These are phyloP conservation scores for Didymella pinodella DNA, from an alignment of 2,329 filamentous ascomycete species.

Conservation along the genomic window DNA sequence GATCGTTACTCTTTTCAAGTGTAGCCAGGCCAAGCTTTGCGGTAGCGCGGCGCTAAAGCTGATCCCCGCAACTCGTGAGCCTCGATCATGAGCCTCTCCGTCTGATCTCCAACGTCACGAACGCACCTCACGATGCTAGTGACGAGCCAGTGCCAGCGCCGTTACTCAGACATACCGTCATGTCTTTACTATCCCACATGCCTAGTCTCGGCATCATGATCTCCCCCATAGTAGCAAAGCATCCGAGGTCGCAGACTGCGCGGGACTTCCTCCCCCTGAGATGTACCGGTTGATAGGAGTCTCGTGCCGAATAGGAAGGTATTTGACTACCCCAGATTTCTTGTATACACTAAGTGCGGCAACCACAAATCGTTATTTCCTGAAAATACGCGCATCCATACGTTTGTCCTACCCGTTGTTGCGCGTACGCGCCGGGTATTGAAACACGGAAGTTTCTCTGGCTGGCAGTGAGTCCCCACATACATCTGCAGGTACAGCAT, in stretches of 20 bases:
- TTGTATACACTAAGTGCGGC: not conserved
- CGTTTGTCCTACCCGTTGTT: conserved; percentile 6
- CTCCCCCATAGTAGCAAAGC: not conserved
- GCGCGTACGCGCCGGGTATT: conserved; percentile 14
- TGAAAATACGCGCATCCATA: conserved; percentile 9
- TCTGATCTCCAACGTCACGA: conserved; percentile 21
- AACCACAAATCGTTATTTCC: conserved; percentile 10
- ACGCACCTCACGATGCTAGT: conserved; percentile 20
- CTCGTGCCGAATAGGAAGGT: conserved; percentile 17
- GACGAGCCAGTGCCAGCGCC: conserved; percentile 14
- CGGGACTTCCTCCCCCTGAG: conserved; percentile 1
- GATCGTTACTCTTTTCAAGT: conserved; percentile 1
- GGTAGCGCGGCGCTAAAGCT: conserved; percentile 2
- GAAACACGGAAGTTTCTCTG: conserved; percentile 2
- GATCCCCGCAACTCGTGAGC: conserved; percentile 18
- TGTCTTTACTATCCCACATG: not conserved
- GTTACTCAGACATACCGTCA: conserved; percentile 19
- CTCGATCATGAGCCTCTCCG: conserved; percentile 15
- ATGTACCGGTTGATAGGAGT: conserved; percentile 8
- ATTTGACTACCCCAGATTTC: conserved; percentile 11
- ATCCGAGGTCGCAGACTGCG: conserved; percentile 3
- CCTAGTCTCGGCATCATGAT: conserved; percentile 10
- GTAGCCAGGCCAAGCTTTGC: conserved; percentile 12
- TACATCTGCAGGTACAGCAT: conserved; percentile 19
- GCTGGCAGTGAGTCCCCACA: conserved; percentile 9